Percentiles rank a stretch among this genome's conserved stretches.
These are phyloP conservation scores for Magnaporthiopsis poae DNA, from an alignment of 2,329 filamentous ascomycete genomes.

Conservation along the genomic window DNA sequence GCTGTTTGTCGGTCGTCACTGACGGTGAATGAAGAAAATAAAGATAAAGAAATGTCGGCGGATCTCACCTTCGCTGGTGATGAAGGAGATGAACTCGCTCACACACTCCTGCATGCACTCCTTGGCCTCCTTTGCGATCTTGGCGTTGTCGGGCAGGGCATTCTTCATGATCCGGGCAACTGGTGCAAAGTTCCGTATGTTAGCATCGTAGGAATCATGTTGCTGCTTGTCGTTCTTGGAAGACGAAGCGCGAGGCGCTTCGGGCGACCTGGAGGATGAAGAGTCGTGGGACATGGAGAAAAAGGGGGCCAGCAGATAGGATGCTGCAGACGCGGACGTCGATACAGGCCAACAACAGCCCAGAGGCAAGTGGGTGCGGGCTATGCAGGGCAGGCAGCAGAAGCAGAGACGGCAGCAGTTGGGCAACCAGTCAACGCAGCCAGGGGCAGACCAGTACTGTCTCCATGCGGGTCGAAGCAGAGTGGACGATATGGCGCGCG, in stretches of 20 bases:
- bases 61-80: constrained; percentile 87
- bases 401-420: not conserved
- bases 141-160: constrained; percentile 92
- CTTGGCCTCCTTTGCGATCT: constrained; percentile 97
- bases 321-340: constrained; percentile 9
- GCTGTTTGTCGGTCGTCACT: not conserved
- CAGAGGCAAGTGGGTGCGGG: not conserved
- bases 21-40: not conserved
- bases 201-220: constrained; percentile 63
- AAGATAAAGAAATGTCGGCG: not conserved
- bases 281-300: constrained; percentile 50
- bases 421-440: constrained; percentile 1
- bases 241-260: constrained; percentile 31
- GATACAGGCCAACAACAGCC: not conserved
- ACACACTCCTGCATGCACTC: constrained; percentile 99
- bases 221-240: constrained; percentile 36
- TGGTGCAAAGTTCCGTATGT: constrained; percentile 88
- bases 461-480: constrained; percentile 18
- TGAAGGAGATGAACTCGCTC: constrained; percentile 99
- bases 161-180: constrained; percentile 99
- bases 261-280: constrained; percentile 37
- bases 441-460: not conserved
- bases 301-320: constrained; percentile 23
- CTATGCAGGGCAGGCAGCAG: not conserved
- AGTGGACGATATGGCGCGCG: constrained; percentile 2